These are phyloP conservation scores for Nemania sp. DNA, from an alignment of 2,329 filamentous ascomycete genomes.

Conservation along the genomic window DNA sequence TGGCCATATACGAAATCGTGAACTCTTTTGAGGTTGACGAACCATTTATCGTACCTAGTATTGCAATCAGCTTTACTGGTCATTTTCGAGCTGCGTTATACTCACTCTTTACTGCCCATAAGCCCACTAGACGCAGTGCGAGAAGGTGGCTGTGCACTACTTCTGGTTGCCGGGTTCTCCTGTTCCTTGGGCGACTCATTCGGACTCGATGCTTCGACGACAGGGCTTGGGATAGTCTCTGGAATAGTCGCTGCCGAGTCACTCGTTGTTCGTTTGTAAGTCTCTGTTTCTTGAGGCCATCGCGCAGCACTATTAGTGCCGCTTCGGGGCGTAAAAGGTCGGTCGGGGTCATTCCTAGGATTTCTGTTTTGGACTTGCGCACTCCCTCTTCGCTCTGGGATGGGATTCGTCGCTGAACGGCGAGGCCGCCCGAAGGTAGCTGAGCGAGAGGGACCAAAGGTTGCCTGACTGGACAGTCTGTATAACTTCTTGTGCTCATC, in stretches of 20 bases:
- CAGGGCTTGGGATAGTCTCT: not conserved
- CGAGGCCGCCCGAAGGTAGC: not conserved
- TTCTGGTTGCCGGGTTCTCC: not conserved
- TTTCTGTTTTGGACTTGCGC: not conserved
- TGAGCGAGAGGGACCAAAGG: too few species aligned
- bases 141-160: not conserved
- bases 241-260: not conserved
- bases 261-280: not conserved
- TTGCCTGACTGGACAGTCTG: not conserved
- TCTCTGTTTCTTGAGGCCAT: not conserved
- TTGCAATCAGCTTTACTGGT: not conserved
- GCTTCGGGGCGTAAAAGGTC: not conserved
- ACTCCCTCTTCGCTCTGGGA: not conserved
- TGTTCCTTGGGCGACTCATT: not conserved
- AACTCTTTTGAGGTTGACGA: not conserved
- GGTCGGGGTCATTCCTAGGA: not conserved
- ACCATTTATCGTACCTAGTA: conserved; percentile 4
- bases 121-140: not conserved
- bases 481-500: conserved; percentile 6
- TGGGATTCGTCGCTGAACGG: not conserved
- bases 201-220: not conserved
- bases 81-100: not conserved
- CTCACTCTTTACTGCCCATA: conserved; percentile 3
- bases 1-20: conserved; percentile 8
- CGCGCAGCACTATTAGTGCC: not conserved